Base-by-base conservation (phyloP, 2,329 filamentous ascomycete species). In the Claviceps paspali region DNA sequence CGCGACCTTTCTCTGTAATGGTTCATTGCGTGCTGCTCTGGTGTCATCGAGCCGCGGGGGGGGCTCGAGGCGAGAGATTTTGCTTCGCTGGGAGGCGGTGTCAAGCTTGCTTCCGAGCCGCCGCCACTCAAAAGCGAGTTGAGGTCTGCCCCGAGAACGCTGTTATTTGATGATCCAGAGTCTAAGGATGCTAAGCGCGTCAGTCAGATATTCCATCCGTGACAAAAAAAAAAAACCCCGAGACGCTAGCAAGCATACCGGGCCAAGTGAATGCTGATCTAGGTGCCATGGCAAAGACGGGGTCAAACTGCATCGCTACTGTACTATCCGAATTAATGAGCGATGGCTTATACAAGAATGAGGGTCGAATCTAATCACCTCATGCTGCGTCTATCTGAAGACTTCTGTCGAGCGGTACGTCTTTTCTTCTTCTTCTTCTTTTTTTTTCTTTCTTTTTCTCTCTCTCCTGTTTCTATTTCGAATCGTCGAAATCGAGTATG, bases 11-110 rank as follows among this genome's bases (percentile, higher is more conserved):
- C 73, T 42, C 67, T 64, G 47, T 78, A 73, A 41, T 72, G 64
- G 57, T 73, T 77, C 29, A 77, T 52, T 48, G 76, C 73, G 43
- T 73, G 67, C 52, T 77, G 72, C 50, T 77, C 72, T 6, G 70
- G 59, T 5, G 70, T 73, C 49, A 76, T 61, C 27, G 58, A 60
- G 32, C 57, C 56, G 43, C 67, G 64, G 5, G 72, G 70, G 19
- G 73, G 73, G 54, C 73, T 79, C 17, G 66, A 67, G 28, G 72
- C 73, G 33, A 67, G 55, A 17, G 70, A 74, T 54, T 67, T 61
- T 19, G 68, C 63, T 27, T 56, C 57, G 39, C 56, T 62, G 18
- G 65, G 64, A 26, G 69, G 65, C 17, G 67, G 27, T 18, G 34
- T 68, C 33, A 70, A 53, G 53, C 65, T 71, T 41, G 61, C 55